Percentiles rank a stretch among this genome's conserved stretches.
Evolutionary conservation across 1,284 basidiomycete genomes (phyloP).

Genomic region (Stereum hirsutum): DNA sequence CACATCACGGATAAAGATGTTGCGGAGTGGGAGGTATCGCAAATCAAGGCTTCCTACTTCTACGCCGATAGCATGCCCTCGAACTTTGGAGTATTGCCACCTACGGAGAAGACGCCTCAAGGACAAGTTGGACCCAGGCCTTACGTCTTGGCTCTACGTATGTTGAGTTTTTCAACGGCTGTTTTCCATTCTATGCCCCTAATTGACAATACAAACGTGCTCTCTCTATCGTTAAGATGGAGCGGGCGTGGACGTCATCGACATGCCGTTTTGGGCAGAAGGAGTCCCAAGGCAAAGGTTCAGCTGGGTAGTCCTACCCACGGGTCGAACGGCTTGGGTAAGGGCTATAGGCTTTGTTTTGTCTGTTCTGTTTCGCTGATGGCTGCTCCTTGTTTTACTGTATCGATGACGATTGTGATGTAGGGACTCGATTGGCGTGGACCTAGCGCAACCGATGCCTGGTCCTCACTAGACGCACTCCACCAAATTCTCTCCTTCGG

Average conservation of each 20-base stretch:
- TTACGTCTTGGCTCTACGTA: slow-evolving; percentile 67
- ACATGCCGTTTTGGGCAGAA: slow-evolving; percentile 45
- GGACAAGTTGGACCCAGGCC: slow-evolving; percentile 21
- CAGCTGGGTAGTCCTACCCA: slow-evolving; percentile 67
- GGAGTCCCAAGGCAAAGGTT: slow-evolving; percentile 45
- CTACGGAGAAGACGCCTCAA: slow-evolving; percentile 21
- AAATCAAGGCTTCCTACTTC: slow-evolving; percentile 51
- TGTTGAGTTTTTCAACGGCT: slow-evolving; percentile 16
- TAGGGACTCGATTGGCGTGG: slow-evolving; percentile 86
- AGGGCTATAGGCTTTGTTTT: too few relatives aligned
- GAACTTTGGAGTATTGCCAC: slow-evolving; percentile 48
- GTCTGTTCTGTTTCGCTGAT: too few relatives aligned
- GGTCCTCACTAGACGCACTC: slow-evolving; percentile 45
- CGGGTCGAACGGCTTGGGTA: slow-evolving; percentile 71
- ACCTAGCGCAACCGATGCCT: slow-evolving; percentile 56
- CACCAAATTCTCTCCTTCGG: slow-evolving; percentile 37
- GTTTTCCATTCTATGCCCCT: neutral
- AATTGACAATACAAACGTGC: neutral
- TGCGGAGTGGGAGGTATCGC: slow-evolving; percentile 18
- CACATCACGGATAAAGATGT: slow-evolving; percentile 32
- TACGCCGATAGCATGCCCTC: slow-evolving; percentile 46
- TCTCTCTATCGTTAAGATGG: slow-evolving; percentile 42
- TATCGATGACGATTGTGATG: neutral
- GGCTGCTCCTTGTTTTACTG: neutral
- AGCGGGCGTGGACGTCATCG: slow-evolving; percentile 65